phyloP scores from a whole-genome alignment of 148 eudicot species.

The Chenopodium berlandieri region DNA sequence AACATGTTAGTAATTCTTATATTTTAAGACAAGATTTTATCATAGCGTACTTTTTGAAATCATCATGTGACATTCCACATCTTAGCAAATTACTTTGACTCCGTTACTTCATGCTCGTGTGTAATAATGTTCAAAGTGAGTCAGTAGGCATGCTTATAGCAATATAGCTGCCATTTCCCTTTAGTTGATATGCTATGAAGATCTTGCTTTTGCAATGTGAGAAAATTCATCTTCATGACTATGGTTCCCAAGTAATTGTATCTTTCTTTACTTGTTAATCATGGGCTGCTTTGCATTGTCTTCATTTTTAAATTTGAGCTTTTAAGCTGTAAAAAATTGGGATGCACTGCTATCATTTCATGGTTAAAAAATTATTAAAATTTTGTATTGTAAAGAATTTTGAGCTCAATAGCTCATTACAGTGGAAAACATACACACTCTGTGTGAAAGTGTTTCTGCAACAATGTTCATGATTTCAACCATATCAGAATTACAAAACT shows the following conservation, averaged over 20 bases:
- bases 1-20: neutral
- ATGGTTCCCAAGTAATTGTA: neutral
- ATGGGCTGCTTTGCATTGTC: neutral
- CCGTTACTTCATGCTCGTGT: neutral
- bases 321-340: neutral
- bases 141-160: neutral
- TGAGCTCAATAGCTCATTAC: too few species aligned
- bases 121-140: neutral
- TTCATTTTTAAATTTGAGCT: neutral
- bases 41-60: too few species aligned
- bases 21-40: neutral
- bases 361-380: neutral
- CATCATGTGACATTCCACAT: neutral
- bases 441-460: too few species aligned
- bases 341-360: neutral
- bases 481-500: too few species aligned
- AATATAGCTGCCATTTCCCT: neutral
- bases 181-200: neutral
- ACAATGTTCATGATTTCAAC: too few species aligned
- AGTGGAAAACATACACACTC: too few species aligned
- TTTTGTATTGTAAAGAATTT: too few species aligned
- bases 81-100: neutral
- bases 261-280: neutral
- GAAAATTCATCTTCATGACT: neutral
- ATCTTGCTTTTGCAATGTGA: neutral